phyloP scores from a whole-genome alignment of 2,329 filamentous ascomycete species.

The Beauveria pseudobassiana region DNA sequence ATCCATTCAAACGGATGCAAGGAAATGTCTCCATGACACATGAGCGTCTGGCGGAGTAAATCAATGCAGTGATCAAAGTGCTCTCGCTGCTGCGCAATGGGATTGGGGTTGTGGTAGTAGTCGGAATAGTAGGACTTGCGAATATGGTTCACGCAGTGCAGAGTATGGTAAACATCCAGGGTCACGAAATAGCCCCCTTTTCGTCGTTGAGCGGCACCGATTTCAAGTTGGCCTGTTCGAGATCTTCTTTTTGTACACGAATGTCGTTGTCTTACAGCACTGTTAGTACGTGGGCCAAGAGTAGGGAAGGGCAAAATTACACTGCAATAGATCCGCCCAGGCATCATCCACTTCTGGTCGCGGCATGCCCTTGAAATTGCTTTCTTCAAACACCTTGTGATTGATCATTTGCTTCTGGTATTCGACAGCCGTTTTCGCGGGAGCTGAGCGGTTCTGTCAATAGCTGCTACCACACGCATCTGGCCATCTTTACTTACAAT shows the following conservation, averaged over 20 bases:
- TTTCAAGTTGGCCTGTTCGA: conserved; percentile 6
- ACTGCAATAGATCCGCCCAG: conserved; percentile 3
- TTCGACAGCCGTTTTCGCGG: conserved; percentile 2
- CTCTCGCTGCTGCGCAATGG: conserved; percentile 9
- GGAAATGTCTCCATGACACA: conserved; percentile 14
- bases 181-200: conserved; percentile 12
- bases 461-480: background rate
- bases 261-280: background rate
- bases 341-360: conserved; percentile 8
- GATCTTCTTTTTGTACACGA: conserved; percentile 8
- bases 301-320: background rate
- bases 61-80: conserved; percentile 16
- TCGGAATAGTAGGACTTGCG: conserved; percentile 13
- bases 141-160: conserved; percentile 12
- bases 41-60: conserved; percentile 14
- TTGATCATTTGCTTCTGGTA: conserved; percentile 4
- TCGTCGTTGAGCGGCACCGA: conserved; percentile 12
- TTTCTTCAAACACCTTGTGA: background rate
- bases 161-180: conserved; percentile 12
- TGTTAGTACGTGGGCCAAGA: background rate
- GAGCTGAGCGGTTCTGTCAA: conserved; percentile 3
- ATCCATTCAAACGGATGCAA: conserved; percentile 13
- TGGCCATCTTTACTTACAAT: background rate
- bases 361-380: conserved; percentile 8
- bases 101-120: conserved; percentile 13